Evolutionary conservation across 192 early-diverging fungal genomes (phyloP).

Genomic region (Linnemannia elongata): DNA sequence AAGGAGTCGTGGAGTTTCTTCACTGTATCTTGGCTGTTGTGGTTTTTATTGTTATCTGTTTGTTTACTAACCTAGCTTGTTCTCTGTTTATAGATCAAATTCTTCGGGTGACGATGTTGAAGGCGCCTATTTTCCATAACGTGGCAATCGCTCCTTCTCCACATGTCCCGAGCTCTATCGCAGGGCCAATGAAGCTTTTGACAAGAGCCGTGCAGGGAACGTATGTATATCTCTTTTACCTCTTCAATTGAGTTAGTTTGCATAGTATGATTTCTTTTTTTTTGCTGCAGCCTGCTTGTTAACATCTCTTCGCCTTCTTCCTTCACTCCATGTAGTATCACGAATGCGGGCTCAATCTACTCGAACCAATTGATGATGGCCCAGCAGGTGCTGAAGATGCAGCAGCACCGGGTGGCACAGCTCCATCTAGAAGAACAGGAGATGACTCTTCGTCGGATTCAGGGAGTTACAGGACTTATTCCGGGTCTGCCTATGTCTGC

Average conservation of each 20-base stretch:
- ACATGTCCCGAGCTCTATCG: constrained; percentile 36
- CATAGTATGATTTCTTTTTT: neutral
- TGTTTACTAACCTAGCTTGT: neutral
- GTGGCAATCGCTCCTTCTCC: neutral
- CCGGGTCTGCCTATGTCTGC: neutral
- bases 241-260: neutral
- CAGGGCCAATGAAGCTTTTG: constrained; percentile 39
- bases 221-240: constrained; percentile 19
- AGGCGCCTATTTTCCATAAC: constrained; percentile 23
- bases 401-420: constrained; percentile 45
- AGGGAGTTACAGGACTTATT: constrained; percentile 5
- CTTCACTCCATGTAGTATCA: constrained; percentile 15
- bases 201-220: constrained; percentile 39
- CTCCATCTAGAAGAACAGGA: constrained; percentile 34
- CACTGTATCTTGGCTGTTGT: neutral
- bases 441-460: constrained; percentile 28
- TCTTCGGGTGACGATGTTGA: constrained; percentile 34
- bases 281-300: neutral
- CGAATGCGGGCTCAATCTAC: constrained; percentile 28
- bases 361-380: constrained; percentile 32
- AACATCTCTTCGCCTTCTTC: neutral
- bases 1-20: neutral
- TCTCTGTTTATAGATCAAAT: constrained; percentile 27
- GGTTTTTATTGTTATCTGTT: neutral
- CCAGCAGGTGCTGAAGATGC: constrained; percentile 38